A percentile compares a stretch with the other conserved stretches of the same genome.
Conservation (phyloP, 2,329 filamentous ascomycete species). For the Colletotrichum tanaceti region DNA sequence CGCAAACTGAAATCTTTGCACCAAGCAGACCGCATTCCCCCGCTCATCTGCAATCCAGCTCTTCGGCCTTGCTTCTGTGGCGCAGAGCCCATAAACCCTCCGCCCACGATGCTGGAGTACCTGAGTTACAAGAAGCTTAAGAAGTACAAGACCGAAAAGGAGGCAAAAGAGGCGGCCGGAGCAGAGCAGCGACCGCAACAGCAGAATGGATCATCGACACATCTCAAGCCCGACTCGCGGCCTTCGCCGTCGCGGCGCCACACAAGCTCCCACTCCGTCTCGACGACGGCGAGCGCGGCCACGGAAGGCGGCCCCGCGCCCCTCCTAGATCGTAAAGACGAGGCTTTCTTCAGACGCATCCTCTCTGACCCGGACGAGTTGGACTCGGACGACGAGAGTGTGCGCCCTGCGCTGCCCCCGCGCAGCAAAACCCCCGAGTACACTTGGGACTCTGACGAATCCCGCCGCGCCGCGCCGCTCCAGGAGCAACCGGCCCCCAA, state of each 20-base stretch:
- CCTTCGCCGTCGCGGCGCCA: slow-evolving; percentile 37
- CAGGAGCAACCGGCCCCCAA: slow-evolving; percentile 29
- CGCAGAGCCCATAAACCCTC: neutral
- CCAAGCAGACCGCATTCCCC: neutral
- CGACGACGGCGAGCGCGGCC: slow-evolving; percentile 44
- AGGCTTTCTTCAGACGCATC: slow-evolving; percentile 67
- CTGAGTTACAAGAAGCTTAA: slow-evolving; percentile 72
- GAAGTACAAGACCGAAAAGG: slow-evolving; percentile 66
- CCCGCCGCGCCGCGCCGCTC: slow-evolving; percentile 17
- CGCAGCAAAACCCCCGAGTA: slow-evolving; percentile 63
- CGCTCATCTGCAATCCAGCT: slow-evolving; percentile 41
- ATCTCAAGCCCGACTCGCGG: slow-evolving; percentile 21
- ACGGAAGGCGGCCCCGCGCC: slow-evolving; percentile 49
- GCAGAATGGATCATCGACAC: slow-evolving; percentile 20
- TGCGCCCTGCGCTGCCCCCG: slow-evolving; percentile 66
- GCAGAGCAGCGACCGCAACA: slow-evolving; percentile 42
- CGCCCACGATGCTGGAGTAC: slow-evolving; percentile 68
- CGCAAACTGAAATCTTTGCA: slow-evolving; percentile 12
- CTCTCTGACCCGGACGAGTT: slow-evolving; percentile 52
- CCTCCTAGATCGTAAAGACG: slow-evolving; percentile 67
- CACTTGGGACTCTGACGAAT: slow-evolving; percentile 55
- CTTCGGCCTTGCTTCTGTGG: neutral
- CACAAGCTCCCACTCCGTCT: slow-evolving; percentile 41
- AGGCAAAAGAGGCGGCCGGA: slow-evolving; percentile 46
- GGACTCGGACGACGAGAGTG: slow-evolving; percentile 50